Evolutionary conservation across 495 filamentous ascomycete species (phyloP), one percentile per base, ranked within the genome.

Genomic region (Aspergillus bertholletiae): DNA sequence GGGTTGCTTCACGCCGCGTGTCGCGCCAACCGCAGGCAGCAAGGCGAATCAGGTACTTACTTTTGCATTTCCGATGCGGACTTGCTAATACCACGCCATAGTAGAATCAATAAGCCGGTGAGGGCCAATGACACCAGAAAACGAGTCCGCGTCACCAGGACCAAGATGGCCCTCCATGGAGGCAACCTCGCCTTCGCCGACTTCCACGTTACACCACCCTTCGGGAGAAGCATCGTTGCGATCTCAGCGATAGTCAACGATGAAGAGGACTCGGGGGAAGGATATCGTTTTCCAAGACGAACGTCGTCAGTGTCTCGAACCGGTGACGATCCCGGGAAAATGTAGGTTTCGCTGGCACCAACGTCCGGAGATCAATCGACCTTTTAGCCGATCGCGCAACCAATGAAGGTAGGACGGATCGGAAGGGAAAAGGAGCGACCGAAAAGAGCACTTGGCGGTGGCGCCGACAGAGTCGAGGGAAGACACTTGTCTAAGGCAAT

Each of bases 171-270:
- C 74, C 90, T 82, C 59, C 87, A 85, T 54, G 92, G 90, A 3
- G 92, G 93, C 59, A 97, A 75, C 54, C 85, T 80, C 60, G 89
- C 80, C 73, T 80, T 87, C 50, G 95, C 84, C 59, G 90, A 88
- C 78, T 96, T 96, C 89, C 93, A 97, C 69, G 80, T 94, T 66
- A 95, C 82, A 72, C 89, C 89, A 71, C 88, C 88, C 72, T 95
- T 96, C 49, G 89, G 88, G 59, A 94, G 80, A 70, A 96, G 76
- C 86, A 89, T 89, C 43, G 27, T 63, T 22, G 32, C 35, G 39
- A 24, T n/a, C 34, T 18, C 49, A 47, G 27, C 53, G n/a, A 24
- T 12, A 46, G 41, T 58, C 49, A 30, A 41, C 37, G 46, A 41
- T 43, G 35, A 26, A 43, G 39, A 32, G 51, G 26, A 26, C 46